Conservation (phyloP, 2,329 filamentous ascomycete species). For the Exophiala oligosperma region DNA sequence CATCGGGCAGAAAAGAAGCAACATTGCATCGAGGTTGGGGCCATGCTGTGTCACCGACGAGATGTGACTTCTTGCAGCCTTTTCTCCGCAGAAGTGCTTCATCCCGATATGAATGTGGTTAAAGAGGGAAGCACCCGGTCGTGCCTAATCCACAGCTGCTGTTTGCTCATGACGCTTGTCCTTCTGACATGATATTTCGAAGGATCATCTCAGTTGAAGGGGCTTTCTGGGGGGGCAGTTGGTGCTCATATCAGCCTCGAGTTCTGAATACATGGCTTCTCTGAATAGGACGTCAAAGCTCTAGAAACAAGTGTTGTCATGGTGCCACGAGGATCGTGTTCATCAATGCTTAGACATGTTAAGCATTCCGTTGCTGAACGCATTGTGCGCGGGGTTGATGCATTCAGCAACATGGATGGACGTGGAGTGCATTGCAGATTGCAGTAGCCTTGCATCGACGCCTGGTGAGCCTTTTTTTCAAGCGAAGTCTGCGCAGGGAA, state of each 20-base stretch:
- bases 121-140: no score
- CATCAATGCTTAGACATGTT: neutral
- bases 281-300: no score
- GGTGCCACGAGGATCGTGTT: neutral
- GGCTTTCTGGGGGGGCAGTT: no score
- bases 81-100: neutral
- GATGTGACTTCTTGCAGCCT: neutral
- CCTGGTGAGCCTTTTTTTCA: neutral
- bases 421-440: conserved; percentile 10
- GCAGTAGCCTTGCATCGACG: conserved; percentile 5
- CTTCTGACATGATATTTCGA: no score
- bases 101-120: no score
- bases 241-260: no score
- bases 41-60: neutral
- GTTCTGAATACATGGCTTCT: no score
- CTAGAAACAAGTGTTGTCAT: neutral
- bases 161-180: no score
- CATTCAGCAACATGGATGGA: neutral
- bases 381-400: neutral
- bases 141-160: no score
- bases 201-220: no score
- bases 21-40: neutral
- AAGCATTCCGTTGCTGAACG: neutral
- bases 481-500: neutral
- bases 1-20: neutral